Evolutionary conservation across 805 yeast species (phyloP), one percentile per base, ranked within the genome.

Genomic region (Tetrapisispora fleetii): DNA sequence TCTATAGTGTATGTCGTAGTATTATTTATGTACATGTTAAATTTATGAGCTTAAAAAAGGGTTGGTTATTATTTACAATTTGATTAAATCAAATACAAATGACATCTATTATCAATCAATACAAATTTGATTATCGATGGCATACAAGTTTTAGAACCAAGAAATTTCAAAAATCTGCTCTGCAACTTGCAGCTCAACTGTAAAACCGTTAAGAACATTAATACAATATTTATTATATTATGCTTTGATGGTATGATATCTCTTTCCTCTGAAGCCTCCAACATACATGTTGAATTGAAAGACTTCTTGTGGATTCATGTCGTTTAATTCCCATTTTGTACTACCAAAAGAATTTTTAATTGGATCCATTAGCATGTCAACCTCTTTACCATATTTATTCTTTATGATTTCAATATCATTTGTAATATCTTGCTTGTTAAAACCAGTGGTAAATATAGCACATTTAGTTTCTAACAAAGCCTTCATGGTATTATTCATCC

Each of bases 301-400:
- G 16, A 88, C 86, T 64, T 91, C 97, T 32, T 90, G 91, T 21
- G 98, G 98, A 64, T 88, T 80, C 53, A 80, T 69, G 64, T 91
- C 98, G 58, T 90, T 93, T 59, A 93, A 76, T 65, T 93, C 98
- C 85, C 96, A 86, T 69, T 90, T 90, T 19, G 96, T 85, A 32
- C 95, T 83, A 40, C 86, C 84, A 67, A 84, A 93, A 32, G 76
- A 61, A 65, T 93, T 93, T 46, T 75, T 75, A 8, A 80, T 74
- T 35, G 81, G 85, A 50, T 84, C 82, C 77, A 89, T 77, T 55
- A 93, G 70, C 35, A 87, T 74, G 65, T 91, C 99, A 65, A 88
- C 68, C 55, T 90, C 93, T 45, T 85, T 80, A 43, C 75, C 72
- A 64, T 78, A 90, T 58, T 79, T 79, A 32, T 76, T 71, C 54